Percentiles rank a stretch among this genome's conserved stretches.
Evolutionary conservation across 2,329 filamentous ascomycete genomes (phyloP).

Genomic region (Colletotrichum viniferum): DNA sequence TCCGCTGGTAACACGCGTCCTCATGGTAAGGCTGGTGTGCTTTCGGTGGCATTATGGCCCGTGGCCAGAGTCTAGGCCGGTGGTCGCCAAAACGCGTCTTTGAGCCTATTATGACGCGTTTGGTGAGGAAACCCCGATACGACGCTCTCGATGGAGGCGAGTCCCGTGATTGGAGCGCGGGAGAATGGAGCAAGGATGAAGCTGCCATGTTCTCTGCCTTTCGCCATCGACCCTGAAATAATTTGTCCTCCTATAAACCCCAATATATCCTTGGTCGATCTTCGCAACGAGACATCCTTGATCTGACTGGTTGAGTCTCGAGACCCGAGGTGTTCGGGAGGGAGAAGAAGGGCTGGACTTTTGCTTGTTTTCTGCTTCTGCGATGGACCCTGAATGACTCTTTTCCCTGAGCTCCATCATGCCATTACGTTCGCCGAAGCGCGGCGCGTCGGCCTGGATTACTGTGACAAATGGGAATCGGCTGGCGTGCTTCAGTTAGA

Average conservation of each 20-base stretch:
- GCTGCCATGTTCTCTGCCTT: no score
- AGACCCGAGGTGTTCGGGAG: not conserved
- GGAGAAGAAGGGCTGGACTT: not conserved
- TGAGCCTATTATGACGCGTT: not conserved
- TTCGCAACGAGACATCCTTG: no score
- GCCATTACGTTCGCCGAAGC: not conserved
- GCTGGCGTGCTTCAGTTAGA: not conserved
- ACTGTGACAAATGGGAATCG: not conserved
- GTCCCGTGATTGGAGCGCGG: no score
- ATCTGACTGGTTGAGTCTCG: no score
- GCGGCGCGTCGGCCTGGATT: not conserved
- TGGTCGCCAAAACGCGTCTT: not conserved
- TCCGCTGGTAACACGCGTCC: not conserved
- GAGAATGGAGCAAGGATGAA: no score
- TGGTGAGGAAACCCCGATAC: not conserved
- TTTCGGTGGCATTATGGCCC: not conserved
- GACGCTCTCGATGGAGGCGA: no score
- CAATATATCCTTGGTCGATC: no score
- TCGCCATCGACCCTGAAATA: no score
- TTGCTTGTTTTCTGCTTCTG: not conserved
- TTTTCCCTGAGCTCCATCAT: not conserved
- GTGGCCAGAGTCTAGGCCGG: not conserved
- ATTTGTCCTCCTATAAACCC: no score
- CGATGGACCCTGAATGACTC: not conserved
- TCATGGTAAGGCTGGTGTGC: not conserved